A percentile compares a stretch with the other conserved stretches of the same genome.
phyloP scores from a whole-genome alignment of 2,329 filamentous ascomycete species.

The Ophiocordyceps australis region DNA sequence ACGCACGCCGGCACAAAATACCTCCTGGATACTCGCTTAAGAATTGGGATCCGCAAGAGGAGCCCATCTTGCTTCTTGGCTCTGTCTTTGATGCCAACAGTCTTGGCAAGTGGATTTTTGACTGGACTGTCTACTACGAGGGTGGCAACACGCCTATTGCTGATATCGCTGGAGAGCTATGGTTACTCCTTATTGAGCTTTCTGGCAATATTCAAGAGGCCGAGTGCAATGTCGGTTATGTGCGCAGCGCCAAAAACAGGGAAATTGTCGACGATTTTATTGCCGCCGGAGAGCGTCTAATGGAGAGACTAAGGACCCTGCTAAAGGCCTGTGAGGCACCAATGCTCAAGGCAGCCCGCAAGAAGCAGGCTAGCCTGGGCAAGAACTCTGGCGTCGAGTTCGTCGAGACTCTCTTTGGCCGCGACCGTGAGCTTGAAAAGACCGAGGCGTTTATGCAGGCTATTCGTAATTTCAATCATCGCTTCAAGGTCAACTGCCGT shows the following conservation, averaged over 20 bases:
- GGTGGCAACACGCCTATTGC: conserved; percentile 68
- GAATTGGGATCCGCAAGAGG: conserved; percentile 93
- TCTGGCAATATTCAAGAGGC: conserved; percentile 87
- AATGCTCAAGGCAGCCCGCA: conserved; percentile 83
- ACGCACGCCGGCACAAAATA: conserved; percentile 52
- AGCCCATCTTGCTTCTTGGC: conserved; percentile 83
- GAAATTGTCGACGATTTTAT: conserved; percentile 85
- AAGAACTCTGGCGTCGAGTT: conserved; percentile 90
- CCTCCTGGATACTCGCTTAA: conserved; percentile 85
- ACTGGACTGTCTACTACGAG: conserved; percentile 92
- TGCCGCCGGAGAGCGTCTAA: conserved; percentile 71
- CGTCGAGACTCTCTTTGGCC: conserved; percentile 86
- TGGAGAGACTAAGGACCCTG: conserved; percentile 66
- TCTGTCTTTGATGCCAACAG: conserved; percentile 97
- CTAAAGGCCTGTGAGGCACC: conserved; percentile 84
- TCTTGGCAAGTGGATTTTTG: conserved; percentile 97
- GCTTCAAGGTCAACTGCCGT: conserved; percentile 92
- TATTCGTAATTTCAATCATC: conserved; percentile 75
- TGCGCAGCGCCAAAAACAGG: conserved; percentile 54
- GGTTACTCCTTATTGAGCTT: conserved; percentile 86
- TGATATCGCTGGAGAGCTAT: conserved; percentile 85
- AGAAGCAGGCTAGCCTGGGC: conserved; percentile 50
- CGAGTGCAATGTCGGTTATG: conserved; percentile 56
- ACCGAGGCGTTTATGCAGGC: conserved; percentile 88
- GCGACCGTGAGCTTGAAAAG: conserved; percentile 72